Conservation (phyloP, 129 eudicot species). For the Flaveria linearis region DNA sequence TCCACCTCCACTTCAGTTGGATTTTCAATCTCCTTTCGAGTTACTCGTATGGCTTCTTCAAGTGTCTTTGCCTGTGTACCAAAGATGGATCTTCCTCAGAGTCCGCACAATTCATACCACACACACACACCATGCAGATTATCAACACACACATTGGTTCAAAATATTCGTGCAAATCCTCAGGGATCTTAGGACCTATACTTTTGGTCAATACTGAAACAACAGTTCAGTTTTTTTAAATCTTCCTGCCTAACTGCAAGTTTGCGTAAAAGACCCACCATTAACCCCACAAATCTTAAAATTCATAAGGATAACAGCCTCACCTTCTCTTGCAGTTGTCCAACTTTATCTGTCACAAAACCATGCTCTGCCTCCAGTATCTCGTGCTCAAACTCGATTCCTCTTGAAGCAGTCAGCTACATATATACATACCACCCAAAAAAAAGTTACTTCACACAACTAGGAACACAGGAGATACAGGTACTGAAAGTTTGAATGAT, state of each 20-base stretch:
- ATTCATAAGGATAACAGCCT: constrained; percentile 7
- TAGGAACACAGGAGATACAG: not conserved
- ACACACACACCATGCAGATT: not conserved
- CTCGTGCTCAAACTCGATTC: constrained; percentile 69
- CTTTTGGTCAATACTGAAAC: not conserved
- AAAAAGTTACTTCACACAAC: constrained; percentile 10
- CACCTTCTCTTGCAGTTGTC: constrained; percentile 71
- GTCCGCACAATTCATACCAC: constrained; percentile 8
- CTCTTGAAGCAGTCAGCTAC: constrained; percentile 63
- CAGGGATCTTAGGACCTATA: too few species aligned
- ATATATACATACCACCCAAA: constrained; percentile 27
- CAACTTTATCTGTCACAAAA: constrained; percentile 72
- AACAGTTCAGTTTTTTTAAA: not conserved
- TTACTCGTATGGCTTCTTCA: constrained; percentile 54
- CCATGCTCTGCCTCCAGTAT: constrained; percentile 73
- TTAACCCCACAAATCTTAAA: constrained; percentile 12
- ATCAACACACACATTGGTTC: not conserved
- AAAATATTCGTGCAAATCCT: too few species aligned
- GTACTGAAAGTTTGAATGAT: constrained; percentile 6
- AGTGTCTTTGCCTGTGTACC: constrained; percentile 58
- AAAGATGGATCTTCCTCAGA: constrained; percentile 16
- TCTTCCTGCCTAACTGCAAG: constrained; percentile 3
- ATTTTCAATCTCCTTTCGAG: constrained; percentile 62
- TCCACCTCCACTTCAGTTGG: constrained; percentile 84
- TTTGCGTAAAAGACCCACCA: not conserved